A percentile compares a stretch with the other conserved stretches of the same genome.
These are phyloP conservation scores for Neonectria ditissima DNA, from an alignment of 2,329 filamentous ascomycete species.

Conservation along the genomic window DNA sequence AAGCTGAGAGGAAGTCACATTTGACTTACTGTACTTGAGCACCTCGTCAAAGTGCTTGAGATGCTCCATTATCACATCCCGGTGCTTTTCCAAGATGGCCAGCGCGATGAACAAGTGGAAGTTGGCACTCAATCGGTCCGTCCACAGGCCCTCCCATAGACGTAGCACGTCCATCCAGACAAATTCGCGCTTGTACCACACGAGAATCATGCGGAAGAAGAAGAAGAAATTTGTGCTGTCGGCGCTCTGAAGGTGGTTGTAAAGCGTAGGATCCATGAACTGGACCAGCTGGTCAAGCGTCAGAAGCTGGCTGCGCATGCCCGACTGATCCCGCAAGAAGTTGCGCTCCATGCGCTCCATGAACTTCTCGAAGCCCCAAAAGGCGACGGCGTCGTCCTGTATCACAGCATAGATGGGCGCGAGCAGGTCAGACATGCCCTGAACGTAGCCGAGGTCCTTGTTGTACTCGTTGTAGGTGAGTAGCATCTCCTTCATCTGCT, in stretches of 20 bases:
- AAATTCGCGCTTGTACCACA: conserved; percentile 99
- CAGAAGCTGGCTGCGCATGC: conserved; percentile 92
- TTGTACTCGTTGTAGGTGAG: conserved; percentile 99
- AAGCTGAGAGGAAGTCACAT: neutral
- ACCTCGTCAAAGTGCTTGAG: conserved; percentile 96
- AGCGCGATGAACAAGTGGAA: conserved; percentile 96
- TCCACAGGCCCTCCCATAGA: conserved; percentile 95
- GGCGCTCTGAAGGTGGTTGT: conserved; percentile 86
- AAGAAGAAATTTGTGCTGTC: conserved; percentile 99
- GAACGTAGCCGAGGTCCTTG: conserved; percentile 93
- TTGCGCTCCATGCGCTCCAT: conserved; percentile 99
- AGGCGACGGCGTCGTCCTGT: conserved; percentile 96
- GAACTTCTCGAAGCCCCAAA: conserved; percentile 95
- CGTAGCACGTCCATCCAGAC: conserved; percentile 87
- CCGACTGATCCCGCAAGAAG: conserved; percentile 93
- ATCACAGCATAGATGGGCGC: conserved; percentile 97
- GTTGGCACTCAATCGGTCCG: conserved; percentile 86
- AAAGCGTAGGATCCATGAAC: conserved; percentile 95
- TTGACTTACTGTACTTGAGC: conserved; percentile 85
- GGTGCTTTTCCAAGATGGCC: conserved; percentile 93
- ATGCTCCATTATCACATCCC: conserved; percentile 96
- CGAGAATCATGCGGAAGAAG: conserved; percentile 98
- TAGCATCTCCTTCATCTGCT: conserved; percentile 99
- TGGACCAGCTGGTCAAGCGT: conserved; percentile 95
- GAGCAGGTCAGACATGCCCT: conserved; percentile 97